These are phyloP conservation scores for Cladosporium sp. DNA, from an alignment of 2,329 filamentous ascomycete genomes.

Conservation along the genomic window DNA sequence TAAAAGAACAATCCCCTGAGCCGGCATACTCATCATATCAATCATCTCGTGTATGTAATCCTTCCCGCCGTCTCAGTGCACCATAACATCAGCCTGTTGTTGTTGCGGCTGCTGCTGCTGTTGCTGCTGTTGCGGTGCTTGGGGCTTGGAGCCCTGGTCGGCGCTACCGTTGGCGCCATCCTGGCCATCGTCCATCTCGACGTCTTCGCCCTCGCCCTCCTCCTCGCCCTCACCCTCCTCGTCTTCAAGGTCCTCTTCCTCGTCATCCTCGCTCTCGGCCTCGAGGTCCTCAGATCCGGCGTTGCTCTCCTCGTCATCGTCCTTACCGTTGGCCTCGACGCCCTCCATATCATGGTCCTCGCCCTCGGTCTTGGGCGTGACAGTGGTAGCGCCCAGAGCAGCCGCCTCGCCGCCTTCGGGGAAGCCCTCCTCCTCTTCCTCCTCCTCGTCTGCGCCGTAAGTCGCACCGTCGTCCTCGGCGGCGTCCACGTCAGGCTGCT, in stretches of 20 bases:
- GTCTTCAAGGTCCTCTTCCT: slow-evolving; percentile 37
- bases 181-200: slow-evolving; percentile 20
- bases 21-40: not conserved
- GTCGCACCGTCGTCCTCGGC: slow-evolving; percentile 75
- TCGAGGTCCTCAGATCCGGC: slow-evolving; percentile 54
- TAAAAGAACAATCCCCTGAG: not conserved
- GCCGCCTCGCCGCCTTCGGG: slow-evolving; percentile 45
- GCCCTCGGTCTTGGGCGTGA: slow-evolving; percentile 30
- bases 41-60: not conserved
- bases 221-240: slow-evolving; percentile 35
- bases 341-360: slow-evolving; percentile 76
- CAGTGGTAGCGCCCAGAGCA: slow-evolving; percentile 21
- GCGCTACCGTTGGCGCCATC: slow-evolving; percentile 4
- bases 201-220: slow-evolving; percentile 24
- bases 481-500: slow-evolving; percentile 92
- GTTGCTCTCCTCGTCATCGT: slow-evolving; percentile 65
- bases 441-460: slow-evolving; percentile 83
- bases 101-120: not conserved
- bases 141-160: slow-evolving; percentile 12
- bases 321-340: slow-evolving; percentile 53
- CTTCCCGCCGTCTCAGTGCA: slow-evolving; percentile 17
- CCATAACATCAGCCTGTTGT: slow-evolving; percentile 24
- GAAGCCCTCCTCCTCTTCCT: slow-evolving; percentile 54
- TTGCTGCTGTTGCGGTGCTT: not conserved
- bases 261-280: slow-evolving; percentile 41